phyloP scores from a whole-genome alignment of 306 rosid genomes.

The Citrullus mucosospermus region DNA sequence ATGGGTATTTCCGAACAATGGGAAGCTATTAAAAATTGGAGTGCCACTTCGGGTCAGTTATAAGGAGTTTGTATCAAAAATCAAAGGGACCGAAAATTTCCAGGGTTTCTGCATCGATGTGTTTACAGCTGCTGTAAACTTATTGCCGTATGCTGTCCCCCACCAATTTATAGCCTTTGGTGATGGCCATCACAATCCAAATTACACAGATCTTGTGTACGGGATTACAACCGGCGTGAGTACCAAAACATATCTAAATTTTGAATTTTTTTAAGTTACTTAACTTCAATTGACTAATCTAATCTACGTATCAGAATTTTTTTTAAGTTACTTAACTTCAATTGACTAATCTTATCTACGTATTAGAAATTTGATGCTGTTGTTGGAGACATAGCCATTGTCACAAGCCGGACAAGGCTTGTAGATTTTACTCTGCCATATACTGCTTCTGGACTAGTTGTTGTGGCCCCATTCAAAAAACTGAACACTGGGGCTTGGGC shows the following conservation, averaged over 20 bases:
- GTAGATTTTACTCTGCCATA: slow-evolving; percentile 91
- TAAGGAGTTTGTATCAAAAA: slow-evolving; percentile 57
- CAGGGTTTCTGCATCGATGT: slow-evolving; percentile 87
- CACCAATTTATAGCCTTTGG: slow-evolving; percentile 57
- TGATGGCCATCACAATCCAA: slow-evolving; percentile 59
- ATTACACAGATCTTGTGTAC: slow-evolving; percentile 56
- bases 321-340: too few relatives aligned
- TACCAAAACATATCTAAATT: slow-evolving; percentile 10
- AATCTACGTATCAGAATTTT: slow-evolving; percentile 27
- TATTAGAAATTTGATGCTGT: slow-evolving; percentile 68
- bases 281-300: slow-evolving; percentile 10
- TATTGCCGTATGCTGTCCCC: slow-evolving; percentile 85
- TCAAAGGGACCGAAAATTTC: slow-evolving; percentile 53
- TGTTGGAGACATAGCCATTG: slow-evolving; percentile 79
- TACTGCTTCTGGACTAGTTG: slow-evolving; percentile 81
- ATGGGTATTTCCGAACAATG: slow-evolving; percentile 92
- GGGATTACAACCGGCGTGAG: slow-evolving; percentile 64
- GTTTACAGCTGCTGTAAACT: slow-evolving; percentile 59
- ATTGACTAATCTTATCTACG: slow-evolving; percentile 12
- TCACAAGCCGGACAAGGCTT: slow-evolving; percentile 69
- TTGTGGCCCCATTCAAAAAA: slow-evolving; percentile 74
- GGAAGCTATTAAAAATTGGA: slow-evolving; percentile 60
- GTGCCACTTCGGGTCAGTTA: slow-evolving; percentile 69
- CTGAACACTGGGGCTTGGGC: slow-evolving; percentile 39
- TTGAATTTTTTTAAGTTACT: background rate